Evolutionary conservation across 2,329 filamentous ascomycete genomes (phyloP), one percentile per base, ranked within the genome.

Genomic region (Monosporascus sp.): DNA sequence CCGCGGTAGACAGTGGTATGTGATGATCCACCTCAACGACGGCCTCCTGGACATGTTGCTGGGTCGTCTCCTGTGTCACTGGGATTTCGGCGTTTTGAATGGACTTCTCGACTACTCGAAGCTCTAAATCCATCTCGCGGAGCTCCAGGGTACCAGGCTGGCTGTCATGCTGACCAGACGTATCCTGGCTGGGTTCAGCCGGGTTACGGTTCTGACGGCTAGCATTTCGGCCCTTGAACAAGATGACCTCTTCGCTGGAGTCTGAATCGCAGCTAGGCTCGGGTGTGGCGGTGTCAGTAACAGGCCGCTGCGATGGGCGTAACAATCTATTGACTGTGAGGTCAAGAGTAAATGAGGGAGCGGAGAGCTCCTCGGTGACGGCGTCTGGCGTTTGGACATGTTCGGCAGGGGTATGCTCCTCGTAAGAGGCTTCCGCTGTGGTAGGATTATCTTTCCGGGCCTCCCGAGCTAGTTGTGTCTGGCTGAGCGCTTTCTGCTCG

Each of bases 171-270:
- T 17, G 43, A 46, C 14, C 43, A 26, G 43, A 26, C n/a, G 24
- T 27, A 46, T 52, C 52, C 43, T 46, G 31, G n/a, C 24, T 27
- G 6, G 17, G 48, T 37, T 37, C 45, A n/a, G 45, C 48, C 43
- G 51, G 24, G 26, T 38, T 54, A 37, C 51, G 52, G 22, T 61
- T 63, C 11, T 54, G 61, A 47, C 52, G 52, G 63, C 66, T 65
- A 54, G 53, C 58, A 52, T 71, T 70, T 51, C 84, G 76, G 40
- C 84, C 84, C 54, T 75, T 79, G 65, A 89, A 90, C 0, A 89
- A 63, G 47, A 91, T 84, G 5, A 90, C 74, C 58, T 96, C 89
- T 48, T 89, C 88, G 62, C 86, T 88, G 0, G 87, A 89, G 58
- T 83, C 77, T 0, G 78, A 79, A 5, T 56, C 61, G 4, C 58